Conservation (phyloP, 1,284 basidiomycete genomes). For the Marasmius fiardii region DNA sequence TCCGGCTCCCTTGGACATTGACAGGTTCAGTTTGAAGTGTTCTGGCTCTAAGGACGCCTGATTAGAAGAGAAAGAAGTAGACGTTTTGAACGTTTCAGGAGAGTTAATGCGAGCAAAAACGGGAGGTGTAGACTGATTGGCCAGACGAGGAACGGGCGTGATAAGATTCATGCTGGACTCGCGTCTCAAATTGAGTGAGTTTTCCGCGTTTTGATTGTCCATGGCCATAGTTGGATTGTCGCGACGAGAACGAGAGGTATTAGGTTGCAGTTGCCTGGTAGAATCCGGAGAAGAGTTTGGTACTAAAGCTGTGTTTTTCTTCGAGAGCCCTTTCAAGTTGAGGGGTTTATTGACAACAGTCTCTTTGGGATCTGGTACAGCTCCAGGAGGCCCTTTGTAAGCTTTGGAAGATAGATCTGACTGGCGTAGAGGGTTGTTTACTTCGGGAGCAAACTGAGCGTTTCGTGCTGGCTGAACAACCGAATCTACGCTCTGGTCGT, state of each 20-base stretch:
- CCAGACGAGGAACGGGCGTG: neutral
- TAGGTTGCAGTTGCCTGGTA: neutral
- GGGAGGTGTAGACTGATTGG: neutral
- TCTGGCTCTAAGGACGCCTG: neutral
- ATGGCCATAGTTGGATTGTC: neutral
- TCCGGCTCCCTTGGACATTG: neutral
- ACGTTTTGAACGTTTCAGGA: conserved; percentile 6
- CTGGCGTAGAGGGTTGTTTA: conserved; percentile 7
- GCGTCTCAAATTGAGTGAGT: neutral
- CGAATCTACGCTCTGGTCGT: neutral
- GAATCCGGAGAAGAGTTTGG: neutral
- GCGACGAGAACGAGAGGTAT: neutral
- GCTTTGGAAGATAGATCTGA: neutral
- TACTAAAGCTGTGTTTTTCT: neutral
- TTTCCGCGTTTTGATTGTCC: neutral
- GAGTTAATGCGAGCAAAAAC: neutral
- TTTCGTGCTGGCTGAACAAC: neutral
- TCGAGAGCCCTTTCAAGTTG: conserved; percentile 9
- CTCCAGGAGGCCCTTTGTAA: neutral
- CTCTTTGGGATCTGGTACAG: neutral
- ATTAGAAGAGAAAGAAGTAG: neutral
- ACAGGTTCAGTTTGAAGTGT: conserved; percentile 6
- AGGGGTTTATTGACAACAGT: conserved; percentile 4
- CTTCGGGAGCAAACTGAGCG: conserved; percentile 6
- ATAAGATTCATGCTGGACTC: neutral